Evolutionary conservation across 1,284 basidiomycete species (phyloP).

Genomic region (Ganoderma meredithae): DNA sequence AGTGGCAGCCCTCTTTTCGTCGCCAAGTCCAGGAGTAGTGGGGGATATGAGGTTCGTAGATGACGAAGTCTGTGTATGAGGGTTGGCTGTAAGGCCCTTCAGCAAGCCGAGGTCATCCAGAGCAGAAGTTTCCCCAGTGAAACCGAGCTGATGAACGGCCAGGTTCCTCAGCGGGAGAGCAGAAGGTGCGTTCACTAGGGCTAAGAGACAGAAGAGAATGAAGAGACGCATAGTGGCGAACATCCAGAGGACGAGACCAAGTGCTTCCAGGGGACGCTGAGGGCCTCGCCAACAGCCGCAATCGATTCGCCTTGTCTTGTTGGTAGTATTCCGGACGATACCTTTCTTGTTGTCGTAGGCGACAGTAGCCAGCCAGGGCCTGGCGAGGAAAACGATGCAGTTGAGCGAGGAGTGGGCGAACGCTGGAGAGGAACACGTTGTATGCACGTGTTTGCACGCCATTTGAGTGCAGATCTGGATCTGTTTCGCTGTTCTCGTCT

Average conservation of each 20-base stretch:
- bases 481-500: slow-evolving; percentile 23
- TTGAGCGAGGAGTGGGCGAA: background rate
- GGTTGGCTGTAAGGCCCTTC: slow-evolving; percentile 18
- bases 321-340: background rate
- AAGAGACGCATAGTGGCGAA: slow-evolving; percentile 23
- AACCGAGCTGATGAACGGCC: background rate
- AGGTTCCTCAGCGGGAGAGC: slow-evolving; percentile 12
- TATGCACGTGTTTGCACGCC: slow-evolving; percentile 26
- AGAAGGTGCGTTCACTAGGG: slow-evolving; percentile 15
- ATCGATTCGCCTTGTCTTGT: background rate
- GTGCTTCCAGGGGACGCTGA: background rate
- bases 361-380: slow-evolving; percentile 9
- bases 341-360: background rate
- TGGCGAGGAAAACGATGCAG: background rate
- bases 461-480: slow-evolving; percentile 26
- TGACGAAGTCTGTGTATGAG: slow-evolving; percentile 14
- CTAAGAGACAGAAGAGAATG: slow-evolving; percentile 19
- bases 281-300: background rate
- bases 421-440: slow-evolving; percentile 2
- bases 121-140: slow-evolving; percentile 6
- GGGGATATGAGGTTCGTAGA: background rate
- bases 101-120: slow-evolving; percentile 24
- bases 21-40: background rate
- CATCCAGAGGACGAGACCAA: background rate
- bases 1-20: slow-evolving; percentile 17